These are phyloP conservation scores for Epithele typhae DNA, from an alignment of 768 basidiomycete species.

Conservation along the genomic window DNA sequence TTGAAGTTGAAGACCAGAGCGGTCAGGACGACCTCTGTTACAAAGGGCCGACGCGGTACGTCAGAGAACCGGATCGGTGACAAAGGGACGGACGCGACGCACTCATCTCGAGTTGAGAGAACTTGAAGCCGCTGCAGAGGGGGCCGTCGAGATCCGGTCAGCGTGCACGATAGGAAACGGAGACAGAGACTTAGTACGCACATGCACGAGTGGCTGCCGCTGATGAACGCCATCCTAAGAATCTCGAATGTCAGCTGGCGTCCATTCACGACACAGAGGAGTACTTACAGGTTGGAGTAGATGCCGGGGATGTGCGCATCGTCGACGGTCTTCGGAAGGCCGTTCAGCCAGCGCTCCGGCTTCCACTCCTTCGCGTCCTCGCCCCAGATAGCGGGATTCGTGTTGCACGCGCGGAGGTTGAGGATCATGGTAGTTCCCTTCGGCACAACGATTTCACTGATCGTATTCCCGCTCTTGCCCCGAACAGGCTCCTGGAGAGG, in stretches of 20 bases:
- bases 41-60: background rate
- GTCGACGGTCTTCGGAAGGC: conserved; percentile 15
- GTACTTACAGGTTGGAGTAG: conserved; percentile 24
- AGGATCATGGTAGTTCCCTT: conserved; percentile 42
- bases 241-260: background rate
- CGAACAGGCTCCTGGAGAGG: conserved; percentile 46
- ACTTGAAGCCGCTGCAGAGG: conserved; percentile 36
- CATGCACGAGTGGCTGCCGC: conserved; percentile 32
- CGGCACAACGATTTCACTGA: conserved; percentile 36
- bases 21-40: conserved; percentile 13
- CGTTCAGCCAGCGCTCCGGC: conserved; percentile 37
- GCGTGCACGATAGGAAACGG: background rate
- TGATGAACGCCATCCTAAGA: conserved; percentile 35
- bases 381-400: conserved; percentile 37
- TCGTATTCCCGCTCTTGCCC: conserved; percentile 32
- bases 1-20: conserved; percentile 5
- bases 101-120: conserved; percentile 27
- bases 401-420: conserved; percentile 39
- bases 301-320: conserved; percentile 29
- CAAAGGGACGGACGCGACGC: background rate
- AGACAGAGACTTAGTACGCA: conserved; percentile 9
- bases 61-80: background rate
- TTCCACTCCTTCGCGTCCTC: conserved; percentile 38
- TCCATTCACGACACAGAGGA: background rate
- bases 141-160: background rate